Percentiles rank a stretch among this genome's conserved stretches.
These are phyloP conservation scores for Rasamsonia emersonii DNA, from an alignment of 2,329 filamentous ascomycete species.

Conservation along the genomic window DNA sequence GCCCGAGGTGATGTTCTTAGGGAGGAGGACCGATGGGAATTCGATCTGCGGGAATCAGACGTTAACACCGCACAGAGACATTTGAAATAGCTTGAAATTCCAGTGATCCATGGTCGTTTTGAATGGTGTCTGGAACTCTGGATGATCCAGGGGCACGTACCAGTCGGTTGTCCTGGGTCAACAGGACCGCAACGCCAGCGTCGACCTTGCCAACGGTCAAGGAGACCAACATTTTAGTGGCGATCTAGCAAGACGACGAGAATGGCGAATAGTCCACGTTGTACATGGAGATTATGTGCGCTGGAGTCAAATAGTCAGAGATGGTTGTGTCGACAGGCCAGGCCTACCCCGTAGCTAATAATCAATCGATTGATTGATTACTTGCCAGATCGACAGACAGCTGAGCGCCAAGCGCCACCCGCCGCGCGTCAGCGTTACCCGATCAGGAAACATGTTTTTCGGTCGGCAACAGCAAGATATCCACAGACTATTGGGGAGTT, in stretches of 20 bases:
- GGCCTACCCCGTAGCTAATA: no score
- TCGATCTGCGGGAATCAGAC: conserved; percentile 62
- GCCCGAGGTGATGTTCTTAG: conserved; percentile 87
- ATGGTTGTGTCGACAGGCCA: no score
- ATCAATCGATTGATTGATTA: no score
- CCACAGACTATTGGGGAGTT: no score
- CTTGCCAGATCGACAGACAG: no score
- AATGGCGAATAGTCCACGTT: no score
- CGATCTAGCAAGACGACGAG: no score
- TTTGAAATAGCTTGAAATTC: conserved; percentile 1
- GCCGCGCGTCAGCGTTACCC: no score
- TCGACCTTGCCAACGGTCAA: conserved; percentile 99
- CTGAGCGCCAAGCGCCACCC: no score
- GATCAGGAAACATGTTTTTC: no score
- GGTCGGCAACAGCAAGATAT: no score
- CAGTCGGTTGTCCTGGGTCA: conserved; percentile 93
- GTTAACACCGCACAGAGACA: neutral
- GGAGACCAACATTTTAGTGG: conserved; percentile 74
- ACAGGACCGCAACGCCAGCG: conserved; percentile 89
- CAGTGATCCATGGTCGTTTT: neutral
- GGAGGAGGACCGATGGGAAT: conserved; percentile 94
- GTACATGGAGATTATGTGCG: neutral
- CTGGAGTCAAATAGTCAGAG: neutral
- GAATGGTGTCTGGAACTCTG: conserved; percentile 6
- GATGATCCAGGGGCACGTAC: conserved; percentile 46